Evolutionary conservation across 305 asterid genomes (phyloP).

Genomic region (Withania somnifera): DNA sequence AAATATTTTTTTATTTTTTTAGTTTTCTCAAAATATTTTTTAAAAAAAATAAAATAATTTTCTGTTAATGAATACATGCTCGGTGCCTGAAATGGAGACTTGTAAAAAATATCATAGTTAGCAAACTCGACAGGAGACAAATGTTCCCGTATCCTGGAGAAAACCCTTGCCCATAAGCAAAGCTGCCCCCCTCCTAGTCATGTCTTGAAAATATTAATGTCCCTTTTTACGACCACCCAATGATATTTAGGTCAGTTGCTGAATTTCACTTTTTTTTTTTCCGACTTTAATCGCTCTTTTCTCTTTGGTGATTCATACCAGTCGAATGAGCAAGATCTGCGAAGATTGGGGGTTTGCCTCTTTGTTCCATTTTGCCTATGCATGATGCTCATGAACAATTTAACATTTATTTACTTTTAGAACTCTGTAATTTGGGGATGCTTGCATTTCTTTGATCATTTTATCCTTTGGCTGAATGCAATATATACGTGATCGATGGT

Average conservation of each 20-base stretch:
- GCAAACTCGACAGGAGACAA: not conserved
- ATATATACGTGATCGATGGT: not conserved
- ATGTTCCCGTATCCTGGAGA: not conserved
- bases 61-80: too few species aligned
- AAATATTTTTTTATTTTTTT: too few species aligned
- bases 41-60: too few species aligned
- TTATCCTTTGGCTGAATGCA: not conserved
- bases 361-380: not conserved
- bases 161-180: not conserved
- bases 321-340: not conserved
- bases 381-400: not conserved
- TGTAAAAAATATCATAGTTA: too few species aligned
- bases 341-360: conserved; percentile 1
- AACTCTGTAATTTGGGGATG: not conserved
- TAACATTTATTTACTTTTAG: not conserved
- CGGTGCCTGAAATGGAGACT: too few species aligned
- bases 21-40: too few species aligned
- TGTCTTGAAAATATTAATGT: not conserved
- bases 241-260: not conserved
- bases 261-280: not conserved
- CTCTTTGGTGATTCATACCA: not conserved
- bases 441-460: not conserved
- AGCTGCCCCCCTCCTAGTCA: not conserved
- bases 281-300: not conserved
- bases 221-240: not conserved